Conservation (phyloP, 1,284 basidiomycete genomes). For the Cryptococcus jaspeensis region DNA sequence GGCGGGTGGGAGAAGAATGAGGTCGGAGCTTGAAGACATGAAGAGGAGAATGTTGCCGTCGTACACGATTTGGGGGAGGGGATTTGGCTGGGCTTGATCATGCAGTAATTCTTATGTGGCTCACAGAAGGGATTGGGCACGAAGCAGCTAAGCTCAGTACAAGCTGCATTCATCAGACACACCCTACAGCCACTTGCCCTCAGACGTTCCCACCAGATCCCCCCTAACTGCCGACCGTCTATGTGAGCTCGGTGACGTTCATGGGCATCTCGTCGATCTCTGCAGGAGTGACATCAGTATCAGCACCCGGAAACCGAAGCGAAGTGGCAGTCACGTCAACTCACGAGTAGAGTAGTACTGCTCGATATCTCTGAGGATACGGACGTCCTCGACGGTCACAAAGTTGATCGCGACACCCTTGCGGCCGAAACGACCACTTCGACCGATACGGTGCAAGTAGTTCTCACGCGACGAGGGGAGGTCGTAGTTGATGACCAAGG, state of each 20-base stretch:
- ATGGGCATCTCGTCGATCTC: conserved; percentile 95
- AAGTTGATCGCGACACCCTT: conserved; percentile 52
- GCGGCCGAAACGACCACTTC: conserved; percentile 59
- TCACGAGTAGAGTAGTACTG: conserved; percentile 33
- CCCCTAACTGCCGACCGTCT: neutral
- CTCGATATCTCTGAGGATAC: conserved; percentile 37
- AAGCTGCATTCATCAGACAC: too few species aligned
- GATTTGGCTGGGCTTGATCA: too few species aligned
- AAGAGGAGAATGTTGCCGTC: too few species aligned
- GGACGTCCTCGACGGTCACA: conserved; percentile 44
- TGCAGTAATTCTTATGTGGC: too few species aligned
- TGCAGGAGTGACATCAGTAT: conserved; percentile 50
- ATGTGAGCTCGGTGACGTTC: conserved; percentile 58
- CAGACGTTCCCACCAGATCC: too few species aligned
- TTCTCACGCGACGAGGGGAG: conserved; percentile 61
- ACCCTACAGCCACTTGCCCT: too few species aligned
- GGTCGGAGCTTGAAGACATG: too few species aligned
- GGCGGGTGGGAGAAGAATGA: too few species aligned
- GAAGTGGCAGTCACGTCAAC: conserved; percentile 66
- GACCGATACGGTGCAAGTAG: conserved; percentile 59
- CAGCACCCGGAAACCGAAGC: conserved; percentile 29
- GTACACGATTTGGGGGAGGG: too few species aligned
- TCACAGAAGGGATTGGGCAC: too few species aligned
- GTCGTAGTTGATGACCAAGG: conserved; percentile 97
- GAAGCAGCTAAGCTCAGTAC: too few species aligned